A percentile compares a stretch with the other conserved stretches of the same genome.
Evolutionary conservation across 2,329 filamentous ascomycete genomes (phyloP).

Genomic region (Verticillium alfalfae): DNA sequence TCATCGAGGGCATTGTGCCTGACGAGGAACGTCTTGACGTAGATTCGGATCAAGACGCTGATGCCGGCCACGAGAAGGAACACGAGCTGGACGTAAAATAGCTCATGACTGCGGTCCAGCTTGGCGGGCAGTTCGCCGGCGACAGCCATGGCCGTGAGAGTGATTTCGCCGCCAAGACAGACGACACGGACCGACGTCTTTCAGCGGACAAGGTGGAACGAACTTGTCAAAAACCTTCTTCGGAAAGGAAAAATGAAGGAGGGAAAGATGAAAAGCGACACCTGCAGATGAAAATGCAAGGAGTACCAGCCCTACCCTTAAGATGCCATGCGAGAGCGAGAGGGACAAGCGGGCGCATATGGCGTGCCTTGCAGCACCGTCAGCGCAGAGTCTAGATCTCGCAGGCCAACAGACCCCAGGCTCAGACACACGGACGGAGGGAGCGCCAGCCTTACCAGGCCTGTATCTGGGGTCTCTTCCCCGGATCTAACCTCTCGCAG

Average conservation of each 20-base stretch:
- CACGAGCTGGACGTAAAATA: neutral
- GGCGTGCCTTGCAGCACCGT: neutral
- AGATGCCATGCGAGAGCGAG: no score
- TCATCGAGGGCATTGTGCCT: constrained; percentile 38
- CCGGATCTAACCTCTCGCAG: neutral
- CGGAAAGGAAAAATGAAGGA: no score
- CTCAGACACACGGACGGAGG: neutral
- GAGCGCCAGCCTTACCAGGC: neutral
- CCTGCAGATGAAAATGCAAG: no score
- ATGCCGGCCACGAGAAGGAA: constrained; percentile 26
- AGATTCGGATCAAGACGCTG: constrained; percentile 32
- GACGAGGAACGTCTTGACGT: constrained; percentile 34
- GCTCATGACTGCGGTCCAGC: constrained; percentile 1
- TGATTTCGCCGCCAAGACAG: no score
- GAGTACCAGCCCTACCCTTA: no score
- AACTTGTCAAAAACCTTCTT: no score
- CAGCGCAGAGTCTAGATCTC: neutral
- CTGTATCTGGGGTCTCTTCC: neutral
- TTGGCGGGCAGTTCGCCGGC: neutral
- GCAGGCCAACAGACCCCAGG: no score
- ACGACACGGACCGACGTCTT: no score
- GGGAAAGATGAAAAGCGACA: no score
- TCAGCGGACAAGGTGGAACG: no score
- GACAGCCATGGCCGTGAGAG: neutral
- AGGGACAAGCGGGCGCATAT: neutral